Percentiles rank a stretch among this genome's conserved stretches.
phyloP scores from a whole-genome alignment of 208 protist species.

The Strigomonas culicis region DNA sequence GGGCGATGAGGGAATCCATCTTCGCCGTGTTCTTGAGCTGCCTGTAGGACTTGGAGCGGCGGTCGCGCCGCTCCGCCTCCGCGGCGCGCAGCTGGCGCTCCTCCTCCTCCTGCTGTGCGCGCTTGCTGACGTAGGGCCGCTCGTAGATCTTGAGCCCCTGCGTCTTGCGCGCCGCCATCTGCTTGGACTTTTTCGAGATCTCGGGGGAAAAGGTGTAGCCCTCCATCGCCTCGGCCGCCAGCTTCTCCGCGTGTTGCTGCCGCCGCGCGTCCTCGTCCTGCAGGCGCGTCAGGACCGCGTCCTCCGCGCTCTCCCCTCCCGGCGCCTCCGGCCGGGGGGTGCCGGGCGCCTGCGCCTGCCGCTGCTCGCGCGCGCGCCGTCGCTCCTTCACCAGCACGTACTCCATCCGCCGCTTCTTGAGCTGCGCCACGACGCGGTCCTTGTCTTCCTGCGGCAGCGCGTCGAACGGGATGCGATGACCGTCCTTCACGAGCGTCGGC shows the following conservation, averaged over 20 bases:
- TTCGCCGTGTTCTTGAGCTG: slow-evolving; percentile 14
- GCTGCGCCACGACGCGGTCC: slow-evolving; percentile 19
- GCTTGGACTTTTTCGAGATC: slow-evolving; percentile 21
- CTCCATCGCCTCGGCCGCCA: slow-evolving; percentile 18
- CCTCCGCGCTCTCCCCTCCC: slow-evolving; percentile 4
- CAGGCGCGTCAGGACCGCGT: slow-evolving; percentile 25
- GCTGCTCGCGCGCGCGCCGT: slow-evolving; percentile 10
- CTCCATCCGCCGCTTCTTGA: slow-evolving; percentile 25
- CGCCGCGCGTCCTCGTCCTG: slow-evolving; percentile 22
- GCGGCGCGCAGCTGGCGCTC: slow-evolving; percentile 5
- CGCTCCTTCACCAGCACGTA: slow-evolving; percentile 25
- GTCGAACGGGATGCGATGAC: slow-evolving; percentile 39
- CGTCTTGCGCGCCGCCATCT: slow-evolving; percentile 29
- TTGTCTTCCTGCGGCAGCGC: slow-evolving; percentile 38
- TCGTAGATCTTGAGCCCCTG: slow-evolving; percentile 34
- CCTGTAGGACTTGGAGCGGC: background rate
- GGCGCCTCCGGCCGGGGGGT: slow-evolving; percentile 7
- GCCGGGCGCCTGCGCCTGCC: slow-evolving; percentile 11
- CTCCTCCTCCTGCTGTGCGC: slow-evolving; percentile 10
- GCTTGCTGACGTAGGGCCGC: slow-evolving; percentile 13
- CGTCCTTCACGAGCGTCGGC: slow-evolving; percentile 46
- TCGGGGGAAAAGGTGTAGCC: slow-evolving; percentile 36
- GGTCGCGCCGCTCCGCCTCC: slow-evolving; percentile 1
- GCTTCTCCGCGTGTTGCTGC: slow-evolving; percentile 17
- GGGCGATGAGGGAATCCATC: slow-evolving; percentile 27